phyloP scores from a whole-genome alignment of 768 basidiomycete species.

The Lyophyllum decastes region DNA sequence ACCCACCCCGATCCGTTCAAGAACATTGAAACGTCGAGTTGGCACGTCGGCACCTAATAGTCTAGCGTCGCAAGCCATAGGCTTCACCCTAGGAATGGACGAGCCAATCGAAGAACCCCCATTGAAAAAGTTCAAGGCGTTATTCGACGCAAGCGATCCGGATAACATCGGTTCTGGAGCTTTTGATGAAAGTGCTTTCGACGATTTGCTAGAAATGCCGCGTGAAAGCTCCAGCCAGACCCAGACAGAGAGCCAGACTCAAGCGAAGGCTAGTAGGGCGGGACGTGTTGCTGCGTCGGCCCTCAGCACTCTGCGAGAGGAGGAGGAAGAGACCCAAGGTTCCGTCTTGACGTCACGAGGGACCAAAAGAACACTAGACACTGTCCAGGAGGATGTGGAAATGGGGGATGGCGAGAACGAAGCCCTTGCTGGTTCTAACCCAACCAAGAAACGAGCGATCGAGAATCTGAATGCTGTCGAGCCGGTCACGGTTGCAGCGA shows the following conservation, averaged over 20 bases:
- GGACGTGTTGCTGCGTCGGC: slow-evolving; percentile 9
- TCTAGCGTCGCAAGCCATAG: slow-evolving; percentile 18
- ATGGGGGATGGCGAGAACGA: slow-evolving; percentile 29
- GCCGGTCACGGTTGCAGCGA: neutral
- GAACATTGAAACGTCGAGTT: slow-evolving; percentile 57
- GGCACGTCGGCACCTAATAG: slow-evolving; percentile 29
- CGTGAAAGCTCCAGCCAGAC: slow-evolving; percentile 26
- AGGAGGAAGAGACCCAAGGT: slow-evolving; percentile 55
- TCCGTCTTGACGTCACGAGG: slow-evolving; percentile 22
- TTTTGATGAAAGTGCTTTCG: slow-evolving; percentile 16
- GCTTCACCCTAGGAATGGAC: slow-evolving; percentile 19
- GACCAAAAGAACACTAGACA: slow-evolving; percentile 41
- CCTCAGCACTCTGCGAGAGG: slow-evolving; percentile 41
- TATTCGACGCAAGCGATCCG: slow-evolving; percentile 69
- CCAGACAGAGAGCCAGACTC: slow-evolving; percentile 35
- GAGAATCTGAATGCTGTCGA: slow-evolving; percentile 32
- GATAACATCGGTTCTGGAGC: slow-evolving; percentile 24
- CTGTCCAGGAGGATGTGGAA: slow-evolving; percentile 40
- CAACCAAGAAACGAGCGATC: slow-evolving; percentile 46
- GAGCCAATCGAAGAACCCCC: slow-evolving; percentile 50
- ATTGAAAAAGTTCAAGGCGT: slow-evolving; percentile 67
- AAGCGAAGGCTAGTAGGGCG: slow-evolving; percentile 17
- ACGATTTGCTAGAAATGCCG: slow-evolving; percentile 12
- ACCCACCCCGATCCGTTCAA: slow-evolving; percentile 39
- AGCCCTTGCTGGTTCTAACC: slow-evolving; percentile 17